A percentile compares a stretch with the other conserved stretches of the same genome.
Conservation (phyloP, 352 stramenopile genomes). For the Phytophthora melonis region DNA sequence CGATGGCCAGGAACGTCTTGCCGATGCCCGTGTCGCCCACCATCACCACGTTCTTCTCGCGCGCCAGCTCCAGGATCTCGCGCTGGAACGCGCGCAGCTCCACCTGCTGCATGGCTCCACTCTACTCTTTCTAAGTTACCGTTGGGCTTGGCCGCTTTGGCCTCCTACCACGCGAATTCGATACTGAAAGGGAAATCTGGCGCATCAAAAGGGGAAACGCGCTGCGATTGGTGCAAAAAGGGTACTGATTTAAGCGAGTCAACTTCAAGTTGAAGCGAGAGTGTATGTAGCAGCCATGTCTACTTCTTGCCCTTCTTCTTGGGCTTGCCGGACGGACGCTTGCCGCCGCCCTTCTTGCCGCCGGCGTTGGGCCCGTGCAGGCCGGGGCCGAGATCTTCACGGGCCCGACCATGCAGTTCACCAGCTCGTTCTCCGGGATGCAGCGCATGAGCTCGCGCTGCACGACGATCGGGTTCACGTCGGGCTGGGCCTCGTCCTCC, state of each 20-base stretch:
- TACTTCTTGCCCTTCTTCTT: constrained; percentile 53
- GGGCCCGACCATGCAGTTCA: constrained; percentile 92
- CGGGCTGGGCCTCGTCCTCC: constrained; percentile 49
- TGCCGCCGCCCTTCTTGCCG: constrained; percentile 51
- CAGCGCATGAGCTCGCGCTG: constrained; percentile 92
- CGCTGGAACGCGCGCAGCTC: constrained; percentile 78
- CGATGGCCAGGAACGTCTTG: constrained; percentile 88
- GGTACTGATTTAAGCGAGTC: neutral
- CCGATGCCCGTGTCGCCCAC: constrained; percentile 86
- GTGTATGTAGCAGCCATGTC: constrained; percentile 8
- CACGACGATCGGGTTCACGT: constrained; percentile 71
- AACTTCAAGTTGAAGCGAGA: constrained; percentile 31
- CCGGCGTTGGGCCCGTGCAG: constrained; percentile 45
- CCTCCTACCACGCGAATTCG: constrained; percentile 1
- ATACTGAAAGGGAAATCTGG: constrained; percentile 4
- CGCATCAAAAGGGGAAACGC: constrained; percentile 1
- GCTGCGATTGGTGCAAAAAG: constrained; percentile 28
- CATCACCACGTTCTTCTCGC: constrained; percentile 85
- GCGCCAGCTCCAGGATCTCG: constrained; percentile 73
- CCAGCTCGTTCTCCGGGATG: constrained; percentile 89
- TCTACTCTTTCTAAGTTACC: no score
- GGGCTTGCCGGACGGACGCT: constrained; percentile 35
- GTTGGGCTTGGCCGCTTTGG: no score
- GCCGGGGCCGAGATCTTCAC: constrained; percentile 89
- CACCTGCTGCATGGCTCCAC: constrained; percentile 39